These are phyloP conservation scores for Cladobotryum mycophilum DNA, from an alignment of 2,329 filamentous ascomycete genomes.

Conservation along the genomic window DNA sequence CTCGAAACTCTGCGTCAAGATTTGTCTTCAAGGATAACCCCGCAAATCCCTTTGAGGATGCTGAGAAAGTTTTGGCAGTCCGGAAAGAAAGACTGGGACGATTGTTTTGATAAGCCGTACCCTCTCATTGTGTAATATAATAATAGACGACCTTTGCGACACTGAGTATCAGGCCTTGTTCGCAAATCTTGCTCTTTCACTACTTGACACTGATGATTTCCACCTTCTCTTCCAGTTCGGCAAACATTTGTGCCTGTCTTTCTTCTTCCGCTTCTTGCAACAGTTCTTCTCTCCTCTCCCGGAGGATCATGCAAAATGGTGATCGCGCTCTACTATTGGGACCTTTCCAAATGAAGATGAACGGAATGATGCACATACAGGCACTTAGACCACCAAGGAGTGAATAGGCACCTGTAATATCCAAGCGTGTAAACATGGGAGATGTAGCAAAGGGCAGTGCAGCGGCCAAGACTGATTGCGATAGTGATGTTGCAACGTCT, in stretches of 20 bases:
- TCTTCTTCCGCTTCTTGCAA: no score
- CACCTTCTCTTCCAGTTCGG: no score
- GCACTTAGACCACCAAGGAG: slow-evolving; percentile 8
- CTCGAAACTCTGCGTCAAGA: no score
- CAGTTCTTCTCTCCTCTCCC: not conserved
- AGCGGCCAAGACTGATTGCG: slow-evolving; percentile 15
- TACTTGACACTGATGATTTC: not conserved
- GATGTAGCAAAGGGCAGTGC: slow-evolving; percentile 9
- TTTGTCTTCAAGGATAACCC: no score
- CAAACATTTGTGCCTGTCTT: no score
- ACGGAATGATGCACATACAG: slow-evolving; percentile 6
- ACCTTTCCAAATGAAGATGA: slow-evolving; percentile 7
- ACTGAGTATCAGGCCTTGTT: not conserved
- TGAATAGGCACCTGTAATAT: slow-evolving; percentile 9
- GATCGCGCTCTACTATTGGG: not conserved
- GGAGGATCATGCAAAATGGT: not conserved
- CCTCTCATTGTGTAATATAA: not conserved
- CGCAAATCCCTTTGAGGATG: no score
- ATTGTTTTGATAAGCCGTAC: not conserved
- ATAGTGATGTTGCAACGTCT: slow-evolving; percentile 16
- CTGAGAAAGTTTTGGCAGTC: no score
- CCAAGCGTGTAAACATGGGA: slow-evolving; percentile 9
- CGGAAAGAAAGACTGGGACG: no score
- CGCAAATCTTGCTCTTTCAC: not conserved
- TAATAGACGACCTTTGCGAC: no score